Conservation (phyloP, 73 alveolate genomes). For the Urostyla sp. region DNA sequence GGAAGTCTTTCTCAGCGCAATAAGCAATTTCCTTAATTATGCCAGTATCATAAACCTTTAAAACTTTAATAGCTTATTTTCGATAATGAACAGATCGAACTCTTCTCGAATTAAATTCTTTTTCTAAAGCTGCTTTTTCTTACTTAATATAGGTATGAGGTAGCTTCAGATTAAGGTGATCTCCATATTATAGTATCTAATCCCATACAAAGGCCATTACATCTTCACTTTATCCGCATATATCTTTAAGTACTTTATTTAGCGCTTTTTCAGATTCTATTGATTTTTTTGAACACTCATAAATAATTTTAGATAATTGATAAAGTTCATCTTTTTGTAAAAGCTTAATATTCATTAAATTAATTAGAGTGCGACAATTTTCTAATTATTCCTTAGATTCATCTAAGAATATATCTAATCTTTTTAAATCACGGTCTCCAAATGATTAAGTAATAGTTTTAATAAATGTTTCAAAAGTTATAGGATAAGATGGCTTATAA, state of each 20-base stretch:
- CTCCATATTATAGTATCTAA: slow-evolving; percentile 1
- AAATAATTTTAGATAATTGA: slow-evolving; percentile 23
- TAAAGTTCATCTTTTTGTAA: slow-evolving; percentile 43
- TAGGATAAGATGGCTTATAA: slow-evolving; percentile 48
- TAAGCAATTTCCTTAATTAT: slow-evolving; percentile 55
- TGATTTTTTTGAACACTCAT: slow-evolving; percentile 17
- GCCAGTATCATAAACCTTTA: slow-evolving; percentile 57
- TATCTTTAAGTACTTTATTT: slow-evolving; percentile 2
- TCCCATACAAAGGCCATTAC: slow-evolving; percentile 65
- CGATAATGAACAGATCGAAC: slow-evolving; percentile 66
- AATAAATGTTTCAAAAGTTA: slow-evolving; percentile 40
- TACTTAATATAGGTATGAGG: slow-evolving; percentile 42
- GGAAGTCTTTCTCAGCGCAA: slow-evolving; percentile 67
- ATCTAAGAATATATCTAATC: slow-evolving; percentile 45
- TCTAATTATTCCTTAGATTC: slow-evolving; percentile 53
- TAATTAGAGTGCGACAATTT: slow-evolving; percentile 43
- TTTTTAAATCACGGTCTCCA: slow-evolving; percentile 49
- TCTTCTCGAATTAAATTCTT: slow-evolving; percentile 40
- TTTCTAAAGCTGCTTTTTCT: slow-evolving; percentile 58
- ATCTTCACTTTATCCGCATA: slow-evolving; percentile 42
- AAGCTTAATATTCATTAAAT: slow-evolving; percentile 39
- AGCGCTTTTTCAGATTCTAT: slow-evolving; percentile 33
- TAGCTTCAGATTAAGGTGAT: neutral
- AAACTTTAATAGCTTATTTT: slow-evolving; percentile 62
- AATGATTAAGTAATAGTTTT: slow-evolving; percentile 28